These are phyloP conservation scores for Puccinia horiana DNA, from an alignment of 1,284 basidiomycete genomes.

Conservation along the genomic window DNA sequence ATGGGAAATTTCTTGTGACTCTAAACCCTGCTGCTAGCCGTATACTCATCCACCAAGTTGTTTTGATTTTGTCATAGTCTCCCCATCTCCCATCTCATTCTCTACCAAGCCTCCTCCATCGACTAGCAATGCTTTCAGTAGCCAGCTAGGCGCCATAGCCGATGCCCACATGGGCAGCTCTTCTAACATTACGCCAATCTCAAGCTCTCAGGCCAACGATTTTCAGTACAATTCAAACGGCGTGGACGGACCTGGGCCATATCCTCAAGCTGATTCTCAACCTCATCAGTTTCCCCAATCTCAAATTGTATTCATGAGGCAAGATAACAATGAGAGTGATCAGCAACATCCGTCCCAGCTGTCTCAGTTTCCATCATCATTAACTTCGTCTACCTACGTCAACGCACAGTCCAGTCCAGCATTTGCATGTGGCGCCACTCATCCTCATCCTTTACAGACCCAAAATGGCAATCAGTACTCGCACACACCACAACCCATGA, in stretches of 20 bases:
- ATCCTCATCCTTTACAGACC: constrained; percentile 22
- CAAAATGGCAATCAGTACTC: constrained; percentile 25
- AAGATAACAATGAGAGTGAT: not conserved
- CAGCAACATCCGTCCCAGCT: constrained; percentile 16
- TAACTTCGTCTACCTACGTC: not conserved
- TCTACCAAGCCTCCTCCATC: not conserved
- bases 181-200: not conserved
- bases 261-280: constrained; percentile 16
- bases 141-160: constrained; percentile 46
- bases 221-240: not conserved
- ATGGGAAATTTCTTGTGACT: not conserved
- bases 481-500: not conserved
- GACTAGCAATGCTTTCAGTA: constrained; percentile 24
- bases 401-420: constrained; percentile 19
- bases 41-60: not conserved
- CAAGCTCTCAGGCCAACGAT: constrained; percentile 19
- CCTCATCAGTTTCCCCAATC: not conserved
- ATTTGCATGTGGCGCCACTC: not conserved
- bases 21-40: not conserved
- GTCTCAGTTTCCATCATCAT: not conserved
- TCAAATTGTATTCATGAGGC: constrained; percentile 23
- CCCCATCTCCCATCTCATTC: constrained; percentile 8
- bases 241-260: not conserved
- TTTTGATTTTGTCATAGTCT: not conserved
- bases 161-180: constrained; percentile 49